phyloP scores from a whole-genome alignment of 1,139 yeast genomes.

The Debaryomyces fabryi region DNA sequence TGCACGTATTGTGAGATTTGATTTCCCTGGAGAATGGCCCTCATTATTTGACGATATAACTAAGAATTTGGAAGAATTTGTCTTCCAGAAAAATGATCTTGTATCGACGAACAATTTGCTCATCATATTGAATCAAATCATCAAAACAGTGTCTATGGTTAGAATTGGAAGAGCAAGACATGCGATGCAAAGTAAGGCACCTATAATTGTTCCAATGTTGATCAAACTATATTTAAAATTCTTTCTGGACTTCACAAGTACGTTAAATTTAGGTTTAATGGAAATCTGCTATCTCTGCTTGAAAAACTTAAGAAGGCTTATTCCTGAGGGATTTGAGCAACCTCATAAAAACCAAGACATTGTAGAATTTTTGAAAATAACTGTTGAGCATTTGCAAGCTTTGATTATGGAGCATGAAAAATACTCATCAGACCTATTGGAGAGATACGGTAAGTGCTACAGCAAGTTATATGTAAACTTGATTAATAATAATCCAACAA shows the following conservation, averaged over 20 bases:
- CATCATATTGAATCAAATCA: constrained; percentile 70
- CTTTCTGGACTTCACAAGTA: constrained; percentile 63
- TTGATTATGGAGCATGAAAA: constrained; percentile 58
- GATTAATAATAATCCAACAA: constrained; percentile 62
- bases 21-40: constrained; percentile 90
- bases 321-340: constrained; percentile 76
- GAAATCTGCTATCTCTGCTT: constrained; percentile 77
- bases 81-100: constrained; percentile 52
- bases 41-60: constrained; percentile 64
- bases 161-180: constrained; percentile 82
- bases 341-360: constrained; percentile 64
- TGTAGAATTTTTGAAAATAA: constrained; percentile 57
- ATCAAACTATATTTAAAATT: constrained; percentile 60
- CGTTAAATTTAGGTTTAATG: constrained; percentile 50
- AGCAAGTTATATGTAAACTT: constrained; percentile 71
- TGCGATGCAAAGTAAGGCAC: constrained; percentile 74
- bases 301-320: constrained; percentile 71
- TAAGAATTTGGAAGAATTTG: constrained; percentile 38
- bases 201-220: constrained; percentile 59
- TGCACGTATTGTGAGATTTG: constrained; percentile 76
- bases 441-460: constrained; percentile 72
- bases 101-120: constrained; percentile 63
- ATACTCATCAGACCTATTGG: constrained; percentile 58
- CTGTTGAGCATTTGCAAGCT: constrained; percentile 62
- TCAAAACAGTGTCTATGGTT: constrained; percentile 73